Percentiles rank a stretch among this genome's conserved stretches.
These are phyloP conservation scores for Globisporangium iwayamae DNA, from an alignment of 352 stramenopile genomes.

Conservation along the genomic window DNA sequence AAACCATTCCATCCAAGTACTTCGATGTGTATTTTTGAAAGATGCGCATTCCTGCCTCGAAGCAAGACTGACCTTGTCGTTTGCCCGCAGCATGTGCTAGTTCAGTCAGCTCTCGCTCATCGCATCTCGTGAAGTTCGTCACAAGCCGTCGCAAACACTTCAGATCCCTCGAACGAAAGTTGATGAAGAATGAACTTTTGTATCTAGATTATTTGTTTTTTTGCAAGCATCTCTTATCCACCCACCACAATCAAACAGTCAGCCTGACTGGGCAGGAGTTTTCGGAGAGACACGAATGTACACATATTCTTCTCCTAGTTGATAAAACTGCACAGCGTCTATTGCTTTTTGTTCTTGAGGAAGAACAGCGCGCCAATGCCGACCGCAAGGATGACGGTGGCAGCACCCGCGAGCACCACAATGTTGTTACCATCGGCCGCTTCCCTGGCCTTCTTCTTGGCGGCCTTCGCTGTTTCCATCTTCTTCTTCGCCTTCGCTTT, in stretches of 20 bases:
- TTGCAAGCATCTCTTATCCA: not conserved
- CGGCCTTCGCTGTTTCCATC: constrained; percentile 28
- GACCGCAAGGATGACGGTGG: constrained; percentile 42
- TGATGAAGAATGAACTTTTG: too few species aligned
- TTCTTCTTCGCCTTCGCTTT: constrained; percentile 40
- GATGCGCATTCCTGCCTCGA: too few species aligned
- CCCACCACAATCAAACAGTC: too few species aligned
- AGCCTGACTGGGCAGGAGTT: too few species aligned
- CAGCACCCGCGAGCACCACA: constrained; percentile 33
- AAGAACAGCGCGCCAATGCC: constrained; percentile 51
- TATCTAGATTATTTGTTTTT: not conserved
- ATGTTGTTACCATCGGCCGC: constrained; percentile 15
- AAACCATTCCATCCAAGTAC: too few species aligned
- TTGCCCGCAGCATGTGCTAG: too few species aligned
- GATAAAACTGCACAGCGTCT: constrained; percentile 5
- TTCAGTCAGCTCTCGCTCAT: too few species aligned
- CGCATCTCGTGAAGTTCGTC: too few species aligned
- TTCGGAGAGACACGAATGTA: not conserved
- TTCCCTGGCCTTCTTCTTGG: constrained; percentile 19
- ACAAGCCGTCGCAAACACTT: too few species aligned
- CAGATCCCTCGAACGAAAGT: too few species aligned
- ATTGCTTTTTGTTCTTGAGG: constrained; percentile 55
- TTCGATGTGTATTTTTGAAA: too few species aligned
- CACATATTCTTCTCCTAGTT: not conserved
- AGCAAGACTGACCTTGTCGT: too few species aligned